phyloP scores from a whole-genome alignment of 2,329 filamentous ascomycete genomes.

The Dothistroma pini region DNA sequence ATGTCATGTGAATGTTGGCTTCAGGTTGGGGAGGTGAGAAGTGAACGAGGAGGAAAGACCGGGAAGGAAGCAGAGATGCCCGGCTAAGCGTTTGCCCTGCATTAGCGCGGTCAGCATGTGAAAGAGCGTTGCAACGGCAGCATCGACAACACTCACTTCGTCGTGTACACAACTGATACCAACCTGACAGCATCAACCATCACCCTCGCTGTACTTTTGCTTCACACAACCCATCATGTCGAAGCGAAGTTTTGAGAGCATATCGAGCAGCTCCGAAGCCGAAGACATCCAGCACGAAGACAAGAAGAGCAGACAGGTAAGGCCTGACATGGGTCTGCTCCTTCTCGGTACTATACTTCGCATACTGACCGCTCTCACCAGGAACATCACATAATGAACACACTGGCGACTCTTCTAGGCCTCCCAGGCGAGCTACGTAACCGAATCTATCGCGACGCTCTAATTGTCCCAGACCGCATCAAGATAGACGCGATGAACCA shows the following conservation, averaged over 20 bases:
- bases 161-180: not conserved
- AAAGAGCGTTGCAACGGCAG: not conserved
- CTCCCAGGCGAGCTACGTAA: slow-evolving; percentile 43
- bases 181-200: not conserved
- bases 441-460: slow-evolving; percentile 42
- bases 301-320: not conserved
- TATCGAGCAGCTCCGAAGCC: not conserved
- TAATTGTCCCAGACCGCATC: slow-evolving; percentile 35
- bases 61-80: not conserved
- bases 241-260: not conserved
- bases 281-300: not conserved
- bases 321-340: not conserved
- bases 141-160: not conserved
- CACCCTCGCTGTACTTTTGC: not conserved
- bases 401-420: slow-evolving; percentile 25
- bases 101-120: not conserved
- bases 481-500: slow-evolving; percentile 32
- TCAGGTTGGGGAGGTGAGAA: not conserved
- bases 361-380: not conserved
- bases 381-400: not conserved
- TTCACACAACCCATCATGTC: not conserved
- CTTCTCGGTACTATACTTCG: no score
- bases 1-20: not conserved
- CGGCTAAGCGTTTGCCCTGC: not conserved
- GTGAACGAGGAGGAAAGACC: not conserved